phyloP scores from a whole-genome alignment of 257 asterid genomes.

The Coffea canephora region DNA sequence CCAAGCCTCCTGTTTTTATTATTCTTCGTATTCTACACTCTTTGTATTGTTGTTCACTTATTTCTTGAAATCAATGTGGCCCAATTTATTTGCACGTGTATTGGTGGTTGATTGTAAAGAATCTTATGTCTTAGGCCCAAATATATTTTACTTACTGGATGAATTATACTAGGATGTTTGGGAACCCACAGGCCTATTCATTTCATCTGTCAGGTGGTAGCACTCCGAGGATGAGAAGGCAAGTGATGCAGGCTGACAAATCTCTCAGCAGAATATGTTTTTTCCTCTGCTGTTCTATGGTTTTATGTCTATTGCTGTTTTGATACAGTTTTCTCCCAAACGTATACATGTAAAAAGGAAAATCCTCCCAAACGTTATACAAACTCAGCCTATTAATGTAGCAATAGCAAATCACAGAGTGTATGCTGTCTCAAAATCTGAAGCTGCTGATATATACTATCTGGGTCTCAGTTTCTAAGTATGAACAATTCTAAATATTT shows the following conservation, averaged over 20 bases:
- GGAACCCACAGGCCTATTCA: slow-evolving; percentile 46
- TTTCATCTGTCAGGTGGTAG: slow-evolving; percentile 34
- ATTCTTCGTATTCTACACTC: no score
- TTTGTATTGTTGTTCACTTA: no score
- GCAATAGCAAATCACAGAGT: slow-evolving; percentile 5
- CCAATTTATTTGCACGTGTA: no score
- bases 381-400: slow-evolving; percentile 1
- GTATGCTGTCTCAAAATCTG: not conserved
- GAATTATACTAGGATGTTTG: slow-evolving; percentile 50
- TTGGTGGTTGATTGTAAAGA: no score
- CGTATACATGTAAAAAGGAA: slow-evolving; percentile 16
- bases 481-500: not conserved
- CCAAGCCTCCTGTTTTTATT: no score
- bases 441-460: not conserved
- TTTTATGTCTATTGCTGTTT: slow-evolving; percentile 54
- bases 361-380: not conserved
- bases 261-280: slow-evolving; percentile 57
- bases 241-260: slow-evolving; percentile 44
- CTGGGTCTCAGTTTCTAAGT: no score
- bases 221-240: slow-evolving; percentile 55
- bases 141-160: no score
- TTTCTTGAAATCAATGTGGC: no score
- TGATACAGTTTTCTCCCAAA: slow-evolving; percentile 12
- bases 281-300: slow-evolving; percentile 61
- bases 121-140: no score